A percentile compares a stretch with the other conserved stretches of the same genome.
These are phyloP conservation scores for Didymella keratinophila DNA, from an alignment of 2,329 filamentous ascomycete species.

Conservation along the genomic window DNA sequence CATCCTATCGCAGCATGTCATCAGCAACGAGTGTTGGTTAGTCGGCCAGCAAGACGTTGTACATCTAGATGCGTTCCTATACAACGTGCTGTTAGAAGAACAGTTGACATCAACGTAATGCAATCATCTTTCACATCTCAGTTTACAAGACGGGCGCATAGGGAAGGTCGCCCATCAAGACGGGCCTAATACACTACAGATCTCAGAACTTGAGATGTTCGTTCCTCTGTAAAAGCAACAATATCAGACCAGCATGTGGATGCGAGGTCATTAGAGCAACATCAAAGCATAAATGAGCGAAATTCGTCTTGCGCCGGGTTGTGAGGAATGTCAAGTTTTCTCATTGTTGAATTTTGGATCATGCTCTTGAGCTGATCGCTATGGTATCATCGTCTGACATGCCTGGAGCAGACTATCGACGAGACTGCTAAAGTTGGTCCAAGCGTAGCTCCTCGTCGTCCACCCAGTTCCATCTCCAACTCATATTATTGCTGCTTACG, in stretches of 20 bases:
- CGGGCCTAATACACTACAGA: not conserved
- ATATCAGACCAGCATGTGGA: not conserved
- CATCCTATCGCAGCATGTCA: not conserved
- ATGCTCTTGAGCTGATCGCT: conserved; percentile 5
- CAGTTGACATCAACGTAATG: not conserved
- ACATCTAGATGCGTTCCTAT: conserved; percentile 10
- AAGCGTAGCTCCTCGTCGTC: not conserved
- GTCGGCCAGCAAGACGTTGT: conserved; percentile 5
- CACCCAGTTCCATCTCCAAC: not conserved
- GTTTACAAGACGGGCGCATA: conserved; percentile 5
- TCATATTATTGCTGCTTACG: conserved; percentile 42
- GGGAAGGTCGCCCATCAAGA: not conserved
- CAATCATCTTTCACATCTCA: not conserved
- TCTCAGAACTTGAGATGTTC: conserved; percentile 10
- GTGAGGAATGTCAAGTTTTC: not conserved
- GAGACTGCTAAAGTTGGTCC: not conserved
- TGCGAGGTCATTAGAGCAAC: not conserved
- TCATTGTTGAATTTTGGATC: conserved; percentile 7
- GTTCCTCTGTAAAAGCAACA: conserved; percentile 12
- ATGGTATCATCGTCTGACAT: conserved; percentile 14
- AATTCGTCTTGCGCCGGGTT: not conserved
- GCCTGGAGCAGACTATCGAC: not conserved
- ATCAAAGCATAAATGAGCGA: not conserved
- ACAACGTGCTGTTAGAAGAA: not conserved
- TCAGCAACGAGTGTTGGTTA: conserved; percentile 5